Evolutionary conservation across 2,329 filamentous ascomycete genomes (phyloP), one percentile per base, ranked within the genome.

Genomic region (Fusarium sacchari): DNA sequence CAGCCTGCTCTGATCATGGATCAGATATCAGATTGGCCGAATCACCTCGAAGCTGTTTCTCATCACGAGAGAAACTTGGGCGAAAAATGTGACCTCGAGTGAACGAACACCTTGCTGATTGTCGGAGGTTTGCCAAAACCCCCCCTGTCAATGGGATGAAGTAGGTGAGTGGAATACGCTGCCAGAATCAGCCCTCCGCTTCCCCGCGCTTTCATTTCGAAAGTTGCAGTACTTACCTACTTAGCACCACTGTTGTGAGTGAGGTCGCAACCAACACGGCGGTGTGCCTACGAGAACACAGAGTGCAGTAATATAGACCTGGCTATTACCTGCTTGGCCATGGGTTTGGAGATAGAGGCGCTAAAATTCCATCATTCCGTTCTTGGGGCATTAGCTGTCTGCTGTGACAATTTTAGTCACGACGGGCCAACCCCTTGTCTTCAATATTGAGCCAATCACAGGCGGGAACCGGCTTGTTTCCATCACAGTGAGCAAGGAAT

Each of bases 351-450:
- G 39, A 57, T 63, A 65, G 73, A 65, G 62, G 64, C 69, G 66
- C 76, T 75, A 77, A 75, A 61, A 47, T 50, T 36, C 67, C 64
- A 65, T 76, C 72, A 72, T 59, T 60, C 60, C 62, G 64, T 57
- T 58, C 61, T 74, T 50, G 32, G 49, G 52, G 40, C 59, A 42
- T 73, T 58, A 63, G 43, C 47, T 52, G 66, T 60, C 68, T 67
- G 55, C 65, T 75, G 76, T 77, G 76, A 78, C 60, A 56, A 60
- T 49, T 77, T 69, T 75, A 64, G 73, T 76, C 64, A 68, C 76
- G 57, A 63, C 67, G 64, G 53, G 67, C 57, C 57, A 63, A 36
- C 52, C 68, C 67, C 72, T 61, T 59, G 65, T 71, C 64, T 60
- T 53, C 12, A 49, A 30, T 46, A 44, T 44, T 42, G 47, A 62